phyloP scores from a whole-genome alignment of 2,329 filamentous ascomycete species.

The Sporothrix dimorphospora region DNA sequence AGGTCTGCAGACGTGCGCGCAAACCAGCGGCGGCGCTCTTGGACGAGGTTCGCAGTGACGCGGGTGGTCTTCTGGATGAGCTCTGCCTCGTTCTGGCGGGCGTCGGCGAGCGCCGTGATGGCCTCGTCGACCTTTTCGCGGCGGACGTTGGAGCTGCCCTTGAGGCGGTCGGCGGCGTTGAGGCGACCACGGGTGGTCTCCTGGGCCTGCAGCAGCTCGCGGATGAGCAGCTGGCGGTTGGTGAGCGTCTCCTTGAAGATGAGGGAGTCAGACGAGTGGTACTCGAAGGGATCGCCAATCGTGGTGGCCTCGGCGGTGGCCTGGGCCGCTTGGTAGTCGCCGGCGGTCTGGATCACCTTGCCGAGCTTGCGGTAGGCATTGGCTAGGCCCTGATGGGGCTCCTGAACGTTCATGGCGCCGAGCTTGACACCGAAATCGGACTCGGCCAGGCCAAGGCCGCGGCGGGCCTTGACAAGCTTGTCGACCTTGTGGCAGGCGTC shows the following conservation, averaged over 20 bases:
- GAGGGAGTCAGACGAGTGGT: constrained; percentile 93
- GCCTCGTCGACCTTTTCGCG: constrained; percentile 97
- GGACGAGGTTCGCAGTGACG: constrained; percentile 85
- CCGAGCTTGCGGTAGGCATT: constrained; percentile 95
- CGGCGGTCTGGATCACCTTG: constrained; percentile 88
- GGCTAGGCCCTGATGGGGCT: constrained; percentile 83
- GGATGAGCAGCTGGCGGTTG: constrained; percentile 93
- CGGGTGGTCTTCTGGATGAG: constrained; percentile 83
- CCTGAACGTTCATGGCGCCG: constrained; percentile 82
- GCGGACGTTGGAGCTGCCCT: constrained; percentile 81
- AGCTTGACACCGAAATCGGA: constrained; percentile 93
- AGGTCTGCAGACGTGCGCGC: constrained; percentile 82
- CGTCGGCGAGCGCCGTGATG: constrained; percentile 87
- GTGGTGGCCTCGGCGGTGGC: constrained; percentile 96
- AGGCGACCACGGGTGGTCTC: constrained; percentile 81
- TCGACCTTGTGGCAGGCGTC: constrained; percentile 97
- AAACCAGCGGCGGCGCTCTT: constrained; percentile 92
- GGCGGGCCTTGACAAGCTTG: constrained; percentile 84
- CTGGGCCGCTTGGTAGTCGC: constrained; percentile 94
- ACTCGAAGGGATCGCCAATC: constrained; percentile 88
- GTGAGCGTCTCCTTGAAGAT: constrained; percentile 98
- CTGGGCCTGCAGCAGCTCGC: constrained; percentile 90
- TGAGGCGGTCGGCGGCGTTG: constrained; percentile 84
- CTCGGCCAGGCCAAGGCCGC: constrained; percentile 88
- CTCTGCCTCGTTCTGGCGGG: constrained; percentile 77